Conservation (phyloP, 345 rosid species). For the Eucalyptus pauciflora region DNA sequence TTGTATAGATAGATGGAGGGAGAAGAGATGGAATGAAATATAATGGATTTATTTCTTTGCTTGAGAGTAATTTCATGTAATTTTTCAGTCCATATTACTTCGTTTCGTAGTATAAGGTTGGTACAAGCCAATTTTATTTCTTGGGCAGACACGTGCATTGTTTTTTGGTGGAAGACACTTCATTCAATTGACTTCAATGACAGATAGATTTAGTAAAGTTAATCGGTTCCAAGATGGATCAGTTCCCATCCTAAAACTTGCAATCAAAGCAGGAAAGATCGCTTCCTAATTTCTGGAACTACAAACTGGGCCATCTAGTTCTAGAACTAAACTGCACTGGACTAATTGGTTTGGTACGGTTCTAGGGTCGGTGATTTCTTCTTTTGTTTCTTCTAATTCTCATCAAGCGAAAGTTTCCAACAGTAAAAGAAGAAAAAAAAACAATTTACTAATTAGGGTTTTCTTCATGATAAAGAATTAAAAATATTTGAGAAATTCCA, state of each 20-base stretch:
- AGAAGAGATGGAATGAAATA: neutral
- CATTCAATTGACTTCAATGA: neutral
- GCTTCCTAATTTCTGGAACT: neutral
- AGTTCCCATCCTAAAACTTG: neutral
- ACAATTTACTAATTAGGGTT: neutral
- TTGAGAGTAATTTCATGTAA: neutral
- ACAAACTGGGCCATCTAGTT: accelerated
- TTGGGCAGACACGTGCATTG: neutral
- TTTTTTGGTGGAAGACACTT: neutral
- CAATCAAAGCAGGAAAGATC: neutral
- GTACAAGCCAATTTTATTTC: neutral
- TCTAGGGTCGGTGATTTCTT: neutral
- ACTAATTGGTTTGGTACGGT: accelerated
- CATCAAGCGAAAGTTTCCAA: neutral
- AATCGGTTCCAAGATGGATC: too few relatives aligned
- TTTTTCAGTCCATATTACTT: neutral
- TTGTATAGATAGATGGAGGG: neutral
- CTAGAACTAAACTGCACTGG: accelerated
- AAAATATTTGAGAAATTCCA: neutral
- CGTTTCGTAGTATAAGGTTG: too few relatives aligned
- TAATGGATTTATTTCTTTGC: neutral
- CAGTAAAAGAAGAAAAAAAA: neutral
- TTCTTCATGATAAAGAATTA: neutral
- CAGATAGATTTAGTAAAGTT: neutral
- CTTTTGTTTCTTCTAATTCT: neutral